phyloP scores from a whole-genome alignment of 2,329 filamentous ascomycete genomes.

The Hymenoscyphus infarciens region DNA sequence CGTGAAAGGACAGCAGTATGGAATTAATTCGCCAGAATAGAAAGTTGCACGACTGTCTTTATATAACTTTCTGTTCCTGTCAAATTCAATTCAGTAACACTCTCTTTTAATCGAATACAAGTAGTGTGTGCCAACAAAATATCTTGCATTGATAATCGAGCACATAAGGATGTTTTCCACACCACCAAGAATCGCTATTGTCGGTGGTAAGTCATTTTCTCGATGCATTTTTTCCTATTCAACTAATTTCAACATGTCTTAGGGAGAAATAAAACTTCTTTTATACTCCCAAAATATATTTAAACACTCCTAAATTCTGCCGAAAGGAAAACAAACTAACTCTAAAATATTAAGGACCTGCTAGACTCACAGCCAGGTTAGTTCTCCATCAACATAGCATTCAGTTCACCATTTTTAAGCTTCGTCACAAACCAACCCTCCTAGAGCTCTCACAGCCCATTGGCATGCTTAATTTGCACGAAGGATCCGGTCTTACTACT shows the following conservation, averaged over 20 bases:
- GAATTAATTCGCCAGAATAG: background rate
- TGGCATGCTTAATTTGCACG: conserved; percentile 50
- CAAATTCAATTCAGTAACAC: background rate
- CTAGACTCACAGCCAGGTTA: conserved; percentile 16
- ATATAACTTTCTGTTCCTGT: background rate
- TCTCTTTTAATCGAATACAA: background rate
- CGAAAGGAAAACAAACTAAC: too few species aligned
- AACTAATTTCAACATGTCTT: too few species aligned
- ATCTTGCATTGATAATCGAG: background rate
- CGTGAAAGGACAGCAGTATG: background rate
- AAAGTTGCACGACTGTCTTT: background rate
- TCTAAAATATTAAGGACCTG: conserved; percentile 13
- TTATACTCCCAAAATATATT: too few species aligned
- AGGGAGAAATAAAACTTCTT: too few species aligned
- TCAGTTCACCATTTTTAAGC: conserved; percentile 22
- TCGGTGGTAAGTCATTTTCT: background rate
- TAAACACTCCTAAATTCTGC: too few species aligned
- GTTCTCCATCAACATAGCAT: conserved; percentile 14
- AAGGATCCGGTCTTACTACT: conserved; percentile 43
- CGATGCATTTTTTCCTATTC: too few species aligned
- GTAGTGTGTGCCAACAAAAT: background rate
- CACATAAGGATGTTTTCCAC: background rate
- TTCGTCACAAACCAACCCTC: conserved; percentile 9
- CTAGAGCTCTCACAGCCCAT: conserved; percentile 14
- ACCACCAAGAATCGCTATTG: background rate